Conservation (phyloP, 2,329 filamentous ascomycete species). For the Xylaria sp. region DNA sequence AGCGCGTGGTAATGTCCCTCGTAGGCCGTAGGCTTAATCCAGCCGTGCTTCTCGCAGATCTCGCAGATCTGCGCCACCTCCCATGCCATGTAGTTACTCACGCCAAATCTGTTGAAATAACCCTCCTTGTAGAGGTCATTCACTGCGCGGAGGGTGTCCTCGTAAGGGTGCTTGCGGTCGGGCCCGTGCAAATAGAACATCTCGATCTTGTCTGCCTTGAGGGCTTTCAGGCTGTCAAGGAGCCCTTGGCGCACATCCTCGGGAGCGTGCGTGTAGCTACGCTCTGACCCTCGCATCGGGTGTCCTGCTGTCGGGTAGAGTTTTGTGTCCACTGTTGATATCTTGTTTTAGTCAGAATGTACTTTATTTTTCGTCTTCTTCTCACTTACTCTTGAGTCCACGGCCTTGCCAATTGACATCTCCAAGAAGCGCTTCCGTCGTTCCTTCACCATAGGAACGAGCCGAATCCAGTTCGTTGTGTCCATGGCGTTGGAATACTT, state of each 20-base stretch:
- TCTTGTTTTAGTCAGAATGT: background rate
- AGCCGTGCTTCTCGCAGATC: constrained; percentile 50
- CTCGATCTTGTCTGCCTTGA: constrained; percentile 35
- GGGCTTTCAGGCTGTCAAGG: constrained; percentile 40
- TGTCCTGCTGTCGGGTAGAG: constrained; percentile 30
- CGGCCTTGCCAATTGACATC: constrained; percentile 45
- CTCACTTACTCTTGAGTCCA: constrained; percentile 37
- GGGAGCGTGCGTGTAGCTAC: constrained; percentile 34
- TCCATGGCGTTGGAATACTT: constrained; percentile 68
- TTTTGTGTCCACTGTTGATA: constrained; percentile 48
- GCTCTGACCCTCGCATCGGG: background rate
- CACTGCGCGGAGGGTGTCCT: constrained; percentile 50
- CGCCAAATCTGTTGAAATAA: constrained; percentile 47
- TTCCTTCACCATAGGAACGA: constrained; percentile 66
- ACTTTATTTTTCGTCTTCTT: no score
- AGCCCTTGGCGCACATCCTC: constrained; percentile 40
- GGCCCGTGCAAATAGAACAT: constrained; percentile 47
- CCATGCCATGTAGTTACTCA: constrained; percentile 52
- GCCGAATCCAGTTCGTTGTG: constrained; percentile 71
- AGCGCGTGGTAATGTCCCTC: constrained; percentile 56
- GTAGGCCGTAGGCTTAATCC: constrained; percentile 51
- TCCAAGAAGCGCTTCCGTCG: constrained; percentile 62
- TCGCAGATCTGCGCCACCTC: constrained; percentile 52
- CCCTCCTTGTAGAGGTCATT: constrained; percentile 45
- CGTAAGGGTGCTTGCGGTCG: constrained; percentile 49